Conservation (phyloP, 208 protist species). For the Kentomonas sorsogonicus region DNA sequence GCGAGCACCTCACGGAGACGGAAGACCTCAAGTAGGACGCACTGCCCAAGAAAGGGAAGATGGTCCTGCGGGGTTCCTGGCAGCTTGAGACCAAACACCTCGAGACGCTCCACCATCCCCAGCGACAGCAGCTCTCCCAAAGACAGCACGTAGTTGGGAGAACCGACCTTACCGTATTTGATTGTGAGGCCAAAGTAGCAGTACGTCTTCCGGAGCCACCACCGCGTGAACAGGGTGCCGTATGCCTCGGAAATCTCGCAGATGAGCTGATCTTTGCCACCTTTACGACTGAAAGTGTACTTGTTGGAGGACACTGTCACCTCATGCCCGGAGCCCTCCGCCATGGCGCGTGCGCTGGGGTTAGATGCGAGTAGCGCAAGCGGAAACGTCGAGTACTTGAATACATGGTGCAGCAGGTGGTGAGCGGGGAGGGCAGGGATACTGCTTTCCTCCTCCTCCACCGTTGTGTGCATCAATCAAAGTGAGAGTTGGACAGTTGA, state of each 20-base stretch:
- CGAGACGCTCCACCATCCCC: conserved; percentile 15
- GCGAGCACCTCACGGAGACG: conserved; percentile 13
- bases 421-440: too few relatives aligned
- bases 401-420: neutral
- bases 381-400: neutral
- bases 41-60: conserved; percentile 12
- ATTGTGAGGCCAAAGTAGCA: too few relatives aligned
- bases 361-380: neutral
- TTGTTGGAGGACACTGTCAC: neutral
- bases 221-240: conserved; percentile 12
- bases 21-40: conserved; percentile 11
- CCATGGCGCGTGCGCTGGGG: neutral
- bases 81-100: conserved; percentile 15
- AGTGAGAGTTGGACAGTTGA: too few relatives aligned
- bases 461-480: too few relatives aligned
- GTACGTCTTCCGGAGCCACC: conserved; percentile 28
- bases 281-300: neutral
- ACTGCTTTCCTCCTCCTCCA: too few relatives aligned
- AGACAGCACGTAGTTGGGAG: conserved; percentile 6
- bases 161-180: too few relatives aligned
- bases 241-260: conserved; percentile 15
- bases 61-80: conserved; percentile 8
- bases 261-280: neutral
- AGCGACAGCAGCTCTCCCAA: conserved; percentile 22
- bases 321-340: neutral